These are phyloP conservation scores for Delitschia confertaspora DNA, from an alignment of 495 filamentous ascomycete species.

Conservation along the genomic window DNA sequence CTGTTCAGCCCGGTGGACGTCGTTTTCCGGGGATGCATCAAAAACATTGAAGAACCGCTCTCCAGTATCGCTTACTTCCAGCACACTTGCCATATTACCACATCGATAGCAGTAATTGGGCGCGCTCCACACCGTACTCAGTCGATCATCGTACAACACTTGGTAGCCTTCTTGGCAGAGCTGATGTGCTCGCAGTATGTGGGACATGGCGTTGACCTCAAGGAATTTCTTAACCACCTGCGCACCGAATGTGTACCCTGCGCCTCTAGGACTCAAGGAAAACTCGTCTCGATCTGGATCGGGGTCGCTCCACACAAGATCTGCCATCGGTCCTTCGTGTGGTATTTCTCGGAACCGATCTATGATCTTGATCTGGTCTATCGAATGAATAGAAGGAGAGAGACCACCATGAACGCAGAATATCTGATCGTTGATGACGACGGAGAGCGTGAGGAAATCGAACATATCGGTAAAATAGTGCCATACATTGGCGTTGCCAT, in stretches of 20 bases:
- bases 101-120: slow-evolving; percentile 96
- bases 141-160: slow-evolving; percentile 83
- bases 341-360: slow-evolving; percentile 97
- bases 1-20: slow-evolving; percentile 69
- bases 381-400: slow-evolving; percentile 91
- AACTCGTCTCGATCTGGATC: slow-evolving; percentile 95
- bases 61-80: slow-evolving; percentile 87
- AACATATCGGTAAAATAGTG: slow-evolving; percentile 99
- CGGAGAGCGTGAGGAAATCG: slow-evolving; percentile 90
- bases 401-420: slow-evolving; percentile 97
- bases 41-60: slow-evolving; percentile 96
- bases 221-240: slow-evolving; percentile 97
- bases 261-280: slow-evolving; percentile 82
- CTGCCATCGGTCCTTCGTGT: slow-evolving; percentile 98
- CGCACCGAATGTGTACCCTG: slow-evolving; percentile 93
- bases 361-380: slow-evolving; percentile 99
- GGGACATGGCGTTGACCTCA: slow-evolving; percentile 90
- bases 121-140: slow-evolving; percentile 96
- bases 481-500: slow-evolving; percentile 97
- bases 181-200: slow-evolving; percentile 94
- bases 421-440: slow-evolving; percentile 97
- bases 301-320: slow-evolving; percentile 95
- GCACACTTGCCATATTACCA: slow-evolving; percentile 91
- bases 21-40: slow-evolving; percentile 92
- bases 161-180: slow-evolving; percentile 96